Evolutionary conservation across 1,284 basidiomycete genomes (phyloP).

Genomic region (Sphagnurus paluster): DNA sequence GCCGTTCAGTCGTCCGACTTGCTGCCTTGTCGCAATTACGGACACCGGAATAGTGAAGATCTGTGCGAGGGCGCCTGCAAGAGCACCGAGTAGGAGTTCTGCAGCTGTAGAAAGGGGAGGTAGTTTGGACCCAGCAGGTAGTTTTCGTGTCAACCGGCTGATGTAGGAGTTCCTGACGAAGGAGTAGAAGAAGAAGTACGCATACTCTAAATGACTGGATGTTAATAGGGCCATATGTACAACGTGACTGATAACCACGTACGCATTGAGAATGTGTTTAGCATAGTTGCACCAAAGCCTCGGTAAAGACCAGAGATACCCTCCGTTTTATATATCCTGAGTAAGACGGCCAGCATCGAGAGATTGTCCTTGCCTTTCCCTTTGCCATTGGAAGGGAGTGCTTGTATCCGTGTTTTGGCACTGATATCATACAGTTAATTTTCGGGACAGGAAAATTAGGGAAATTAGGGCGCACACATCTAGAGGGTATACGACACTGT

Average conservation of each 20-base stretch:
- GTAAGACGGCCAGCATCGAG: conserved; percentile 67
- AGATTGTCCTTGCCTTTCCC: conserved; percentile 53
- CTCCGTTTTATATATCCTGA: conserved; percentile 76
- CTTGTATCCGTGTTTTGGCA: conserved; percentile 96
- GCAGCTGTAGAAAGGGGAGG: conserved; percentile 74
- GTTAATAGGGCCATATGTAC: not conserved
- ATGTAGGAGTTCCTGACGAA: conserved; percentile 84
- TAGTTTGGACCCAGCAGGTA: conserved; percentile 56
- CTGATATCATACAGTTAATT: conserved; percentile 40
- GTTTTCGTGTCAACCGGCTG: conserved; percentile 59
- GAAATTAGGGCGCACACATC: conserved; percentile 70
- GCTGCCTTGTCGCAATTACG: conserved; percentile 97
- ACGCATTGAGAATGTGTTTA: conserved; percentile 98
- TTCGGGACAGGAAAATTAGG: not conserved
- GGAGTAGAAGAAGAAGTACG: conserved; percentile 99
- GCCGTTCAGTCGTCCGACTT: conserved; percentile 61
- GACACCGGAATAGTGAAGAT: conserved; percentile 98
- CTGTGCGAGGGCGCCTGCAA: conserved; percentile 93
- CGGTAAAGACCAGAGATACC: conserved; percentile 85
- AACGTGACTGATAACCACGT: conserved; percentile 30
- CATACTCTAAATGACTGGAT: conserved; percentile 73
- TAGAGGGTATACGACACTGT: conserved; percentile 90
- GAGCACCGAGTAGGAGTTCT: conserved; percentile 87
- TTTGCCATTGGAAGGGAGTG: conserved; percentile 45
- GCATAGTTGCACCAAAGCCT: conserved; percentile 97